Base-by-base conservation (phyloP, 805 yeast genomes). In the Wickerhamomyces canadensis region DNA sequence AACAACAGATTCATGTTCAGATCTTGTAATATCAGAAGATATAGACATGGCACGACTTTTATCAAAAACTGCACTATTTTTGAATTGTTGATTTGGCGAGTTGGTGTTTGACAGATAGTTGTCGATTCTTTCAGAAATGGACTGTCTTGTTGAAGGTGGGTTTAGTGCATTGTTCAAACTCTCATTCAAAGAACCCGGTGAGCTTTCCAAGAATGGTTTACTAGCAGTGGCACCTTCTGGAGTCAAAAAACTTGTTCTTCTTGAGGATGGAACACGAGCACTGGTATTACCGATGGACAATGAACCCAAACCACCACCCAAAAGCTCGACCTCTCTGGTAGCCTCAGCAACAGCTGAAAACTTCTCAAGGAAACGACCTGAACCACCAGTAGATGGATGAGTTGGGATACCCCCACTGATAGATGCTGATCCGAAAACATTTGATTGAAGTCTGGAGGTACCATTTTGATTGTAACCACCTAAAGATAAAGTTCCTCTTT, bases 261-360 rank as follows among this genome's bases (percentile, higher is more conserved):
- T 68, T 5, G 70, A 62, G n/a, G 58, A 56, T 13, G 61, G 57
- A 16, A 58, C 54, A 37, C 65, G 58, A n/a, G 55, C 55, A 32
- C 57, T 52, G 42, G 44, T 57, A 15, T 44, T 49, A 19, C 57
- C 57, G 27, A 65, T 48, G 9, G 67, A 56, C 19, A 66, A 37
- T 6, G 65, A 55, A n/a, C 69, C 67, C 37, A 74, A 51, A 11
- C 68, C 70, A 36, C 64, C 63, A 33, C 64, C 62, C 16, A 70
- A 52, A 12, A 70, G 47, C 47, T 79, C 85, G 31, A 78, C 65
- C 46, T 80, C 87, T 49, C 82, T 65, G 0, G 87, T 80, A 33
- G 82, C 80, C 39, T 80, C 85, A 6, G 83, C 80, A 14, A 80
- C 80, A 2, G 76, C 64, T 6, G 80, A 65, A 50, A 80, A 80